A percentile compares a stretch with the other conserved stretches of the same genome.
phyloP scores from a whole-genome alignment of 441 rosid species.

The Kokia cookei region DNA sequence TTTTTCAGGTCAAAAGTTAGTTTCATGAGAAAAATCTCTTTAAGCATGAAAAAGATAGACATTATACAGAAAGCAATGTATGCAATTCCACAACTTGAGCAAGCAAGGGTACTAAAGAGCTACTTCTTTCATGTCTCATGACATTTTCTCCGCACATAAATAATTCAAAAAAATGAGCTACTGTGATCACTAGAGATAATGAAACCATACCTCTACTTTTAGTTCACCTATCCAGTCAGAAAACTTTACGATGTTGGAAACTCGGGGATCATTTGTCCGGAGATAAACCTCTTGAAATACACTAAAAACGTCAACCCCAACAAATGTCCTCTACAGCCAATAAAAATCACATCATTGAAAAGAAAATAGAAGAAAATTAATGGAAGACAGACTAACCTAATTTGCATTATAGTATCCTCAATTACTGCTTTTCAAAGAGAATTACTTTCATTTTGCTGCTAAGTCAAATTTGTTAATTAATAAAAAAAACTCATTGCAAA shows the following conservation, averaged over 20 bases:
- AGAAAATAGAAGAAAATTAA: neutral
- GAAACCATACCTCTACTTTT: constrained; percentile 72
- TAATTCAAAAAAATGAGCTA: neutral
- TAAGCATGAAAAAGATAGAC: neutral
- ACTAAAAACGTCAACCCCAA: constrained; percentile 74
- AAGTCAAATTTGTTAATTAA: too few relatives aligned
- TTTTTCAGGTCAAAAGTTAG: neutral
- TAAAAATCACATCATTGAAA: constrained; percentile 2
- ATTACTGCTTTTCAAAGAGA: neutral
- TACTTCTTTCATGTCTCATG: neutral
- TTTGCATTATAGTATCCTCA: neutral
- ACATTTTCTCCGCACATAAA: neutral
- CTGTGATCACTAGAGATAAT: neutral
- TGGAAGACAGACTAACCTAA: neutral
- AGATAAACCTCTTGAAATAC: constrained; percentile 91
- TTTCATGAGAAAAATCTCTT: neutral
- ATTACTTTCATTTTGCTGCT: too few relatives aligned
- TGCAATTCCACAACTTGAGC: neutral
- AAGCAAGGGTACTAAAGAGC: neutral
- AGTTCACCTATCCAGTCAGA: constrained; percentile 87
- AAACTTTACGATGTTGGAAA: constrained; percentile 75
- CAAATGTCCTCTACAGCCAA: constrained; percentile 77
- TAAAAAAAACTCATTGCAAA: too few relatives aligned
- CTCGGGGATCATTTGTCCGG: constrained; percentile 68
- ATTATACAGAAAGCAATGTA: neutral